A percentile compares a stretch with the other conserved stretches of the same genome.
Conservation (phyloP, 768 basidiomycete species). For the Leccinum subgranulosum region DNA sequence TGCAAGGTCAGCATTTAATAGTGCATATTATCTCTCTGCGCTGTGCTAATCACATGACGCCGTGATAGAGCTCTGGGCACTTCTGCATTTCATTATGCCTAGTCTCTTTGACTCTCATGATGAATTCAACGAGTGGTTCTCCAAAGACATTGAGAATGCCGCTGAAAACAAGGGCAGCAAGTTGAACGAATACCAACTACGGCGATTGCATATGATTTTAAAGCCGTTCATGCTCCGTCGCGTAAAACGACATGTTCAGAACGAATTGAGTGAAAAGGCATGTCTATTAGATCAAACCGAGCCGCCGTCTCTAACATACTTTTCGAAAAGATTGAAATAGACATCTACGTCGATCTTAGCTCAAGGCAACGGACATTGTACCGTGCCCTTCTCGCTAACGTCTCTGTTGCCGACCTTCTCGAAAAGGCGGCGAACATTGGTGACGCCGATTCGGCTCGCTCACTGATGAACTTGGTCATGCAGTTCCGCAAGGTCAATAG, state of each 20-base stretch:
- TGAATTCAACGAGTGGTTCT: constrained; percentile 99
- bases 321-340: constrained; percentile 85
- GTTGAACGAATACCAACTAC: constrained; percentile 91
- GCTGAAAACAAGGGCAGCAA: constrained; percentile 88
- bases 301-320: constrained; percentile 84
- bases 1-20: constrained; percentile 72
- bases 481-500: constrained; percentile 89
- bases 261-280: constrained; percentile 98
- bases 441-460: constrained; percentile 87
- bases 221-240: constrained; percentile 99
- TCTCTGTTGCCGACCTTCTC: constrained; percentile 91
- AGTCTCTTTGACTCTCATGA: constrained; percentile 98
- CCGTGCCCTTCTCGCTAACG: constrained; percentile 84
- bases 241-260: constrained; percentile 98
- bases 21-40: neutral
- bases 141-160: constrained; percentile 97
- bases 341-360: constrained; percentile 91
- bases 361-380: constrained; percentile 91
- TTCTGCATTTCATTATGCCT: constrained; percentile 99
- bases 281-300: constrained; percentile 32
- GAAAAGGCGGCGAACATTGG: constrained; percentile 91
- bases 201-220: constrained; percentile 95
- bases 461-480: constrained; percentile 99
- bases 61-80: constrained; percentile 86
- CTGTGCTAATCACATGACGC: constrained; percentile 1